Conservation (phyloP, 805 yeast species). For the Candida morakotiae region DNA sequence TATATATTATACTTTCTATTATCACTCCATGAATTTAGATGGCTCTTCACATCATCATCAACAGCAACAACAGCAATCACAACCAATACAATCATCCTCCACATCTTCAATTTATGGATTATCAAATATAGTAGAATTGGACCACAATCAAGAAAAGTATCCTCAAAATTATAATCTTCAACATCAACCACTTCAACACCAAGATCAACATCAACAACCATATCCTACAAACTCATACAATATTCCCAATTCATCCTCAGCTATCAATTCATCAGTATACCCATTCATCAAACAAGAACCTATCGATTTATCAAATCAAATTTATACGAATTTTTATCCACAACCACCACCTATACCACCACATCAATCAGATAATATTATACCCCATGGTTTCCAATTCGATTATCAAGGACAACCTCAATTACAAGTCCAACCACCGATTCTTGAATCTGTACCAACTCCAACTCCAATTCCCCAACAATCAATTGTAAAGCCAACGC, state of each 20-base stretch:
- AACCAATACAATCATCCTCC: not conserved
- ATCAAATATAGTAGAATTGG: no score
- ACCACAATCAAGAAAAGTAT: conserved; percentile 1
- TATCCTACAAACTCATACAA: no score
- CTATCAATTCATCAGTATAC: not conserved
- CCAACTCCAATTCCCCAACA: conserved; percentile 3
- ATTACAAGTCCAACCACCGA: not conserved
- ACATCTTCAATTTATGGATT: no score
- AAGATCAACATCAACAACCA: conserved; percentile 2
- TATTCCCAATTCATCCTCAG: no score
- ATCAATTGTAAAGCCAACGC: not conserved
- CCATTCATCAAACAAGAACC: conserved; percentile 3
- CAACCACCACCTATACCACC: conserved; percentile 1
- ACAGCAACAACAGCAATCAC: conserved; percentile 7
- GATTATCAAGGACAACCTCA: conserved; percentile 1
- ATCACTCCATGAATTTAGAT: not conserved
- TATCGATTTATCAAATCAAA: conserved; percentile 3
- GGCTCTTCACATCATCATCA: not conserved
- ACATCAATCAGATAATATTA: not conserved
- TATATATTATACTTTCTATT: not conserved
- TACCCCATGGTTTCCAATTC: conserved; percentile 1
- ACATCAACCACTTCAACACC: not conserved
- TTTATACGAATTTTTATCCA: not conserved
- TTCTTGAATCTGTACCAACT: not conserved
- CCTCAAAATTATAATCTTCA: conserved; percentile 1